Conservation (phyloP, 768 basidiomycete species). For the Suillus americanus region DNA sequence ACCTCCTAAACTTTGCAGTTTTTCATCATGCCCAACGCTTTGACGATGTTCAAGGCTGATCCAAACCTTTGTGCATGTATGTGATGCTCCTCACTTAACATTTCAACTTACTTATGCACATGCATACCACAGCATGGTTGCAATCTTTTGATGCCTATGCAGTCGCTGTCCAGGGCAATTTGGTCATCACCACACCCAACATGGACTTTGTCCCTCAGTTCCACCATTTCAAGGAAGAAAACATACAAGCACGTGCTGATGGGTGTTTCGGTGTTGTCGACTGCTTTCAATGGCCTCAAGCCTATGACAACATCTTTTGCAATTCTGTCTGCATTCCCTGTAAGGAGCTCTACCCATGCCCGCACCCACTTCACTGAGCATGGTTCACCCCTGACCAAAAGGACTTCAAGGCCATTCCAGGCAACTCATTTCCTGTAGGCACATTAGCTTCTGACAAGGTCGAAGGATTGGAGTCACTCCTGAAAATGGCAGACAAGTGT, state of each 20-base stretch:
- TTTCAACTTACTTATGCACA: background rate
- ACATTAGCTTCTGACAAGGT: constrained; percentile 1
- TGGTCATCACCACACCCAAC: background rate
- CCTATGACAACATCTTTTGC: too few species aligned
- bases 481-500: background rate
- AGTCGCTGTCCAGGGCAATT: background rate
- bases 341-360: background rate
- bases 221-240: background rate
- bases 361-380: background rate
- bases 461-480: background rate
- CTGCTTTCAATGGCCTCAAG: too few species aligned
- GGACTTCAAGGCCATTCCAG: background rate
- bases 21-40: background rate
- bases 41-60: background rate
- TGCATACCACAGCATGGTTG: background rate
- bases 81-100: background rate
- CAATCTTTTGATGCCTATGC: background rate
- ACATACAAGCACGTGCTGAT: background rate
- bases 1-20: background rate
- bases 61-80: background rate
- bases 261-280: background rate
- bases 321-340: background rate
- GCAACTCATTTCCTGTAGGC: background rate
- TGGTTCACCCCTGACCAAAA: constrained; percentile 7
- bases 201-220: background rate